These are phyloP conservation scores for Tetradesmus lagerheimii DNA, from an alignment of 139 green algal species.

Conservation along the genomic window DNA sequence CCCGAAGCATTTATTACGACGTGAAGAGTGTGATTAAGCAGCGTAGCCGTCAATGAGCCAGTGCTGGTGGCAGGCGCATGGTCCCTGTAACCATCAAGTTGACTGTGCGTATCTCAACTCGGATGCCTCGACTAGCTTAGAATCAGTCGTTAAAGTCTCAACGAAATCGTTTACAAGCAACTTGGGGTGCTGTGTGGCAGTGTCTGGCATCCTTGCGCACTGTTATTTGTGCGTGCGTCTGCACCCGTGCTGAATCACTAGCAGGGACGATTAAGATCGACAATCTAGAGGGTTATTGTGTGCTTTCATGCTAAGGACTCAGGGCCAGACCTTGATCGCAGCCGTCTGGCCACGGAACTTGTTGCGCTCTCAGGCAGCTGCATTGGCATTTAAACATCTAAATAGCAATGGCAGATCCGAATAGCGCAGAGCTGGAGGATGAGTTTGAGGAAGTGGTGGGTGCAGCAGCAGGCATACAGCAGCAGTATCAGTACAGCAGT, in stretches of 20 bases:
- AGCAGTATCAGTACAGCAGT: not conserved
- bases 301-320: not conserved
- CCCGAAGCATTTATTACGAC: not conserved
- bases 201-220: not conserved
- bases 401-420: conserved; percentile 8
- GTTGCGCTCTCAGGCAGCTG: not conserved
- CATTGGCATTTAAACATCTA: not conserved
- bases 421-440: not conserved
- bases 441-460: conserved; percentile 29
- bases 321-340: not conserved
- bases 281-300: not conserved
- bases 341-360: not conserved
- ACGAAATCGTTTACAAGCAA: too few species aligned
- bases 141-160: too few species aligned
- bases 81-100: not conserved
- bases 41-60: not conserved
- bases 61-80: not conserved
- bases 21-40: not conserved
- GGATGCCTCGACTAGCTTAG: not conserved
- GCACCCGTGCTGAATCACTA: not conserved
- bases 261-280: not conserved
- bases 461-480: not conserved
- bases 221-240: not conserved
- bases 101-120: not conserved
- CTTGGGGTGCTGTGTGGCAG: too few species aligned